Conservation (phyloP, 78 protist species). For the Pigoraptor vietnamica region DNA sequence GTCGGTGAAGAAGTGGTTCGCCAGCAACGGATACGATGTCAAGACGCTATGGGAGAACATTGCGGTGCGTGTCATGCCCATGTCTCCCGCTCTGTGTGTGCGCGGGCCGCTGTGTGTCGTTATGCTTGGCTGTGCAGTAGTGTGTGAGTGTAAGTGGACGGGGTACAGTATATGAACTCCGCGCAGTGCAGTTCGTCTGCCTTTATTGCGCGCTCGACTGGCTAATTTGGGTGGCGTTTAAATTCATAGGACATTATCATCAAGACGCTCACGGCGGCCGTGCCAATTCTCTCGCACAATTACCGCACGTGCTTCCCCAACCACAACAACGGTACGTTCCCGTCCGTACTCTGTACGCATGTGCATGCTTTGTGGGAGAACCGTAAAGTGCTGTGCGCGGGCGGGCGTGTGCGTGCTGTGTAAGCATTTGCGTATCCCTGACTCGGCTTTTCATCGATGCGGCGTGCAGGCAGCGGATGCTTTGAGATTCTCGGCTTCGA, state of each 20-base stretch:
- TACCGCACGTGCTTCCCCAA: constrained; percentile 9
- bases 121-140: no score
- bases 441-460: no score
- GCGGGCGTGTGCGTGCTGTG: no score
- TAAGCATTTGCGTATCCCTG: no score
- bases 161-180: no score
- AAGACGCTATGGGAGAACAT: constrained; percentile 15
- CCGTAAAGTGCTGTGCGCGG: not conserved
- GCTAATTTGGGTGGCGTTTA: no score
- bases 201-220: no score
- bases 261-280: constrained; percentile 19
- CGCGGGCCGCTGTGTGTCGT: not conserved
- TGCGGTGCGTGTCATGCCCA: not conserved
- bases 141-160: no score
- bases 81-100: not conserved
- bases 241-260: constrained; percentile 17
- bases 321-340: not conserved
- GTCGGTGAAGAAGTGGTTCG: not conserved
- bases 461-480: not conserved
- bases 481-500: constrained; percentile 56
- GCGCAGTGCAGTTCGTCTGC: no score
- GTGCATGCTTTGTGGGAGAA: not conserved
- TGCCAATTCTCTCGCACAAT: constrained; percentile 7
- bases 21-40: constrained; percentile 7
- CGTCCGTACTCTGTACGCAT: not conserved